phyloP scores from a whole-genome alignment of 257 asterid species.

The Coffea eugenioides region DNA sequence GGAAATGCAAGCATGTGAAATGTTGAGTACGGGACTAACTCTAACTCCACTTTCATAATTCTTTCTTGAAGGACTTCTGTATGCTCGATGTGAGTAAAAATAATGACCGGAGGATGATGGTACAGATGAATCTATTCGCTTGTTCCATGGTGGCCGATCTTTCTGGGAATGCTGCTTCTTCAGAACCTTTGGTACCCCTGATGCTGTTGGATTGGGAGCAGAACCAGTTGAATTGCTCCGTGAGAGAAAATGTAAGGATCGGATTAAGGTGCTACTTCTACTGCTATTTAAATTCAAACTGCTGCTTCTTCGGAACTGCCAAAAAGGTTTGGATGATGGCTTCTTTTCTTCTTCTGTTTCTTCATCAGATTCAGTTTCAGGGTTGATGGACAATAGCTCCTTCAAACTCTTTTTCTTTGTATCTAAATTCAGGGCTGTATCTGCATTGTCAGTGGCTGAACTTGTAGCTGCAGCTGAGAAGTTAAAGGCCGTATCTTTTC shows the following conservation, averaged over 20 bases:
- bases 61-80: conserved; percentile 52
- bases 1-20: conserved; percentile 61
- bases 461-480: neutral
- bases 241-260: conserved; percentile 56
- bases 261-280: conserved; percentile 39
- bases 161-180: conserved; percentile 51
- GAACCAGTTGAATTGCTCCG: conserved; percentile 89
- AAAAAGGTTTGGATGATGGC: conserved; percentile 45
- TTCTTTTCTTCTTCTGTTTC: conserved; percentile 26
- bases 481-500: neutral
- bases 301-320: conserved; percentile 78
- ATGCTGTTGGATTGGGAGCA: conserved; percentile 51
- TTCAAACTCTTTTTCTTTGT: conserved; percentile 53
- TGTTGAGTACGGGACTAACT: conserved; percentile 69
- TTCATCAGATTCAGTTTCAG: conserved; percentile 24
- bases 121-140: conserved; percentile 29
- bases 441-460: conserved; percentile 6
- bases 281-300: conserved; percentile 49
- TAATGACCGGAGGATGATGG: conserved; percentile 27
- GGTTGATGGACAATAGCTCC: conserved; percentile 50
- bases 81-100: conserved; percentile 22
- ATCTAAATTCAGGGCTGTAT: conserved; percentile 2
- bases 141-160: conserved; percentile 30
- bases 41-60: conserved; percentile 52
- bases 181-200: conserved; percentile 26